These are phyloP conservation scores for Chaetoscypha palmicola DNA, from an alignment of 2,329 filamentous ascomycete genomes.

Conservation along the genomic window DNA sequence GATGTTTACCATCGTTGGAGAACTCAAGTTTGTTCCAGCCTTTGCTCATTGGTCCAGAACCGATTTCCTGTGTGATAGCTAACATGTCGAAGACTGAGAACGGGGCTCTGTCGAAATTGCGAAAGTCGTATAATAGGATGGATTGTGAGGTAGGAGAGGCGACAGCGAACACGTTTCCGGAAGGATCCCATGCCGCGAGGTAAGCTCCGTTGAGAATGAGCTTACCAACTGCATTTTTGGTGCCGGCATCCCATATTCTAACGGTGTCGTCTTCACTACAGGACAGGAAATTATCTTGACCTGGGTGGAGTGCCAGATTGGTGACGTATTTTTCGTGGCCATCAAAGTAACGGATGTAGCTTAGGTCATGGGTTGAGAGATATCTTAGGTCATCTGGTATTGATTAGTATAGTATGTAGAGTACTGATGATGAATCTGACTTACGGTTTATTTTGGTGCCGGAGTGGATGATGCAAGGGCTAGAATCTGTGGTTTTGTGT, in stretches of 20 bases:
- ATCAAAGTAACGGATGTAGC: slow-evolving; percentile 91
- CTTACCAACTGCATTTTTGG: slow-evolving; percentile 71
- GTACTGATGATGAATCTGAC: slow-evolving; percentile 13
- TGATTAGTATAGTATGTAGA: neutral
- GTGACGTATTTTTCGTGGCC: slow-evolving; percentile 85
- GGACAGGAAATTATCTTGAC: slow-evolving; percentile 85
- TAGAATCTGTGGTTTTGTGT: slow-evolving; percentile 36
- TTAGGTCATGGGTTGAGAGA: slow-evolving; percentile 89
- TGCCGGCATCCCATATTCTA: slow-evolving; percentile 74
- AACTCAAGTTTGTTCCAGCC: slow-evolving; percentile 93
- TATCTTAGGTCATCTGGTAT: slow-evolving; percentile 71
- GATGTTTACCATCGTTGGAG: slow-evolving; percentile 85
- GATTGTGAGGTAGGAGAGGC: slow-evolving; percentile 73
- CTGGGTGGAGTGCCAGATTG: slow-evolving; percentile 74
- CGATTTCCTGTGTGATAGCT: slow-evolving; percentile 44
- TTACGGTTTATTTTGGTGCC: slow-evolving; percentile 88
- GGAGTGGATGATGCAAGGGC: slow-evolving; percentile 76
- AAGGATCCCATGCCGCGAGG: slow-evolving; percentile 85
- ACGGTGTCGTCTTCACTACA: slow-evolving; percentile 88
- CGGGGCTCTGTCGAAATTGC: slow-evolving; percentile 87
- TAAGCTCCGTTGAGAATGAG: slow-evolving; percentile 75
- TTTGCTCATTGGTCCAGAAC: slow-evolving; percentile 43
- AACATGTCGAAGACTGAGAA: slow-evolving; percentile 77
- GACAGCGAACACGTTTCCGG: slow-evolving; percentile 84
- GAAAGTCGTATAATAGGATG: slow-evolving; percentile 83